These are phyloP conservation scores for Teratosphaeria nubilosa DNA, from an alignment of 2,329 filamentous ascomycete genomes.

Conservation along the genomic window DNA sequence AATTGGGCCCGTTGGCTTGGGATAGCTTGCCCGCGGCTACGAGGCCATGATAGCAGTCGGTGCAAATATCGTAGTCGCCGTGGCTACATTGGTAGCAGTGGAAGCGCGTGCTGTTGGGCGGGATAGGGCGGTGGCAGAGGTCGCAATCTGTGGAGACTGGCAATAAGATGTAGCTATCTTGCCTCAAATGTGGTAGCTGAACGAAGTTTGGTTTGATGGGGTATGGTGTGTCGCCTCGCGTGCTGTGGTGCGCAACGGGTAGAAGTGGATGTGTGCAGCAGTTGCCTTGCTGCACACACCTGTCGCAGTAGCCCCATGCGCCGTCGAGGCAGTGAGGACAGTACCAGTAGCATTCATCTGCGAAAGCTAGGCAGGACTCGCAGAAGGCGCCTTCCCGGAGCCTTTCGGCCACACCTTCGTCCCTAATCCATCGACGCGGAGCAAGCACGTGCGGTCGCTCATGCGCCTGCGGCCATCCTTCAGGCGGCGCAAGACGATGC, in stretches of 20 bases:
- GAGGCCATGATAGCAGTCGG: constrained; percentile 62
- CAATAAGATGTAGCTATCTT: constrained; percentile 32
- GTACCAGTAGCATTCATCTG: constrained; percentile 82
- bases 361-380: constrained; percentile 58
- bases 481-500: constrained; percentile 29
- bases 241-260: constrained; percentile 51
- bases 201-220: constrained; percentile 12
- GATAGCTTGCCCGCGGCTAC: constrained; percentile 55
- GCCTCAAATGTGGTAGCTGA: constrained; percentile 26
- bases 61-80: constrained; percentile 84
- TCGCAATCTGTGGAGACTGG: constrained; percentile 61
- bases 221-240: constrained; percentile 4
- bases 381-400: constrained; percentile 73
- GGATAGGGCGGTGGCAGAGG: constrained; percentile 63
- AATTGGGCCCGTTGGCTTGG: constrained; percentile 62
- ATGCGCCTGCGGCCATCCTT: constrained; percentile 30
- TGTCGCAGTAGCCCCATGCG: constrained; percentile 89
- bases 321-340: constrained; percentile 77
- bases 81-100: constrained; percentile 70
- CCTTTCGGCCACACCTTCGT: constrained; percentile 2
- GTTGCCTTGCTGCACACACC: constrained; percentile 71
- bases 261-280: constrained; percentile 75
- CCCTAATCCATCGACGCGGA: constrained; percentile 34
- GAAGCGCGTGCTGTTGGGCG: constrained; percentile 57
- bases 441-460: constrained; percentile 45